These are phyloP conservation scores for Yamadazyma akitaensis DNA, from an alignment of 805 yeast genomes.

Conservation along the genomic window DNA sequence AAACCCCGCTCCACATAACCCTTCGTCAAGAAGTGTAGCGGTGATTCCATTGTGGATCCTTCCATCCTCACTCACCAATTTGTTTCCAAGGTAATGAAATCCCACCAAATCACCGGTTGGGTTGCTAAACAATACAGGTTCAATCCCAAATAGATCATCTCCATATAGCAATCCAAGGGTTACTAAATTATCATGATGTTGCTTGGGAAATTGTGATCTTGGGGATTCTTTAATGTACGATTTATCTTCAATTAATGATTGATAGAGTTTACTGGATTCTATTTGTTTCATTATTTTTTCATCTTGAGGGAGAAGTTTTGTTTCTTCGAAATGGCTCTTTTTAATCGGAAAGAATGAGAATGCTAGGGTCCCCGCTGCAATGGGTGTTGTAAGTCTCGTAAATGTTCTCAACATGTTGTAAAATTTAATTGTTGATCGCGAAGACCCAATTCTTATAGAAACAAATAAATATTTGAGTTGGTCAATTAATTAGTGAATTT, in stretches of 20 bases:
- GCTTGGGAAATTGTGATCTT: constrained; percentile 44
- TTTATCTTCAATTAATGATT: constrained; percentile 16
- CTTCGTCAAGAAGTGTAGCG: constrained; percentile 79
- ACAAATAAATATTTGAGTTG: neutral
- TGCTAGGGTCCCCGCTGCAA: constrained; percentile 31
- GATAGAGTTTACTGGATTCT: constrained; percentile 18
- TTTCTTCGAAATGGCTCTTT: constrained; percentile 15
- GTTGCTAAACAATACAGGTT: constrained; percentile 66
- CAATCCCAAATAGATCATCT: constrained; percentile 63
- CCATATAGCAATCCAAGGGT: constrained; percentile 73
- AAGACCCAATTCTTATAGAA: neutral
- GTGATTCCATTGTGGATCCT: constrained; percentile 79
- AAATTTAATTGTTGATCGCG: neutral
- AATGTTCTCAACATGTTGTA: constrained; percentile 25
- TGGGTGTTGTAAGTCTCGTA: constrained; percentile 25
- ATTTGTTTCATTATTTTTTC: constrained; percentile 19
- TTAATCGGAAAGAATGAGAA: constrained; percentile 28
- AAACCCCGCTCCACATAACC: constrained; percentile 82
- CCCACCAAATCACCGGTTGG: constrained; percentile 53
- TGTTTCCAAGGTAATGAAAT: constrained; percentile 68
- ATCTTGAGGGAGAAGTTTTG: constrained; percentile 18
- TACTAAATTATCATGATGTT: constrained; percentile 61
- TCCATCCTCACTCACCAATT: constrained; percentile 64
- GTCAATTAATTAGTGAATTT: too few species aligned
- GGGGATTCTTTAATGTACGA: constrained; percentile 12